Base-by-base conservation (phyloP, 148 eudicot genomes). In the Camellia granthamiana region DNA sequence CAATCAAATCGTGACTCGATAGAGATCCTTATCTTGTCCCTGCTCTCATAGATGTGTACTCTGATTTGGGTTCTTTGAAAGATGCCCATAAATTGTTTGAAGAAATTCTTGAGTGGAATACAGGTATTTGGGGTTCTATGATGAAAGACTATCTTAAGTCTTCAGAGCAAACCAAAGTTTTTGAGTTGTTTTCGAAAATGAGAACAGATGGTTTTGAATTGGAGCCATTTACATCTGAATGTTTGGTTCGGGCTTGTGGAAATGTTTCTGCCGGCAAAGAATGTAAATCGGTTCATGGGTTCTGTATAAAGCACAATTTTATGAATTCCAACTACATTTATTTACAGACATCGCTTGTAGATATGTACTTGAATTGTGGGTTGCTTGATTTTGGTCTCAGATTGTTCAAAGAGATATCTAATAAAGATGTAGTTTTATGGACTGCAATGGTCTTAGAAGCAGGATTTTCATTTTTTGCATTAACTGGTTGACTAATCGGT, bases 371-470 rank as follows among this genome's bases (percentile, higher is more conserved):
- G 38, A 30, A 30, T 30, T 30, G 1, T 30, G 38, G 38, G 38
- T 30, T 30, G 38, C 38, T 30, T 30, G 38, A 30, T 30, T 30
- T 30, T 38, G 67, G 66, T 18, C 52, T 75, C 18, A 75, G 18
- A 75, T 59, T 75, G 18, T 75, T 75, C 44, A 54, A 75, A 43
- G 9, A 42, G 62, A 46, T 60, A 43, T 18, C 66, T 14, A 63
- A 41, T 15, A 75, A 75, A 23, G 78, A 75, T 43, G 66, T 75
- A 6, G 78, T 75, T 75, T 60, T 61, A 18, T 75, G 78, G 78
- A 75, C 51, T 75, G 52, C 67, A 5, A 6, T 60, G 15, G 38
- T 30, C 38, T 30, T 30, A 30, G 38, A 30, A 30, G 38, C 38
- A 30, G 38, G 38, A 30, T 30, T 30, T 30, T 30, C 38, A 30